Conservation (phyloP, 148 eudicot genomes). For the Agrostemma githago region DNA sequence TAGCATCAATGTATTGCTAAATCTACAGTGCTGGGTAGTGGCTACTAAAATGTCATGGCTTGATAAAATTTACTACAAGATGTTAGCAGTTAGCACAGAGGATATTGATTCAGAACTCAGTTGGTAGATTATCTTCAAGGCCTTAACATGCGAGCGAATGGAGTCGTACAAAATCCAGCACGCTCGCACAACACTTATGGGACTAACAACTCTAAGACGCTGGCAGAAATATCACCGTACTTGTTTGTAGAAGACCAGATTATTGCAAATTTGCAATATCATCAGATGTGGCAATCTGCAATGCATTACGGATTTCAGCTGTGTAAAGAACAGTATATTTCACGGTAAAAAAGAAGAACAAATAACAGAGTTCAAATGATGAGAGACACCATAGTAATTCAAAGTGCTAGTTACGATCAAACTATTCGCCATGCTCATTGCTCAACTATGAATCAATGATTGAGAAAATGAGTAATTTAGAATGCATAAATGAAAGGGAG, state of each 20-base stretch:
- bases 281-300: neutral
- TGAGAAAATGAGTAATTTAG: neutral
- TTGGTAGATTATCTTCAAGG: conserved; percentile 5
- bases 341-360: neutral
- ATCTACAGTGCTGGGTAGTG: neutral
- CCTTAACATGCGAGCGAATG: neutral
- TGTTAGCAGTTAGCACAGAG: neutral
- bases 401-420: neutral
- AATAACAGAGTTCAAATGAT: neutral
- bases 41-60: neutral
- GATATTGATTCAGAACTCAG: neutral
- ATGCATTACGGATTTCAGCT: neutral
- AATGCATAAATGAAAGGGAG: neutral
- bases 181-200: neutral
- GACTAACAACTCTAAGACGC: neutral
- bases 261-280: neutral
- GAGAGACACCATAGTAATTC: neutral
- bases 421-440: too few species aligned
- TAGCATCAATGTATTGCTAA: neutral
- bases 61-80: neutral
- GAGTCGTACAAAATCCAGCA: neutral
- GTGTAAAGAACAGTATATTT: neutral
- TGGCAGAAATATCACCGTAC: neutral
- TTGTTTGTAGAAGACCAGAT: neutral
- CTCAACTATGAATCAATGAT: neutral